Evolutionary conservation across 768 basidiomycete genomes (phyloP), one percentile per base, ranked within the genome.

Genomic region (Lentinus brumalis): DNA sequence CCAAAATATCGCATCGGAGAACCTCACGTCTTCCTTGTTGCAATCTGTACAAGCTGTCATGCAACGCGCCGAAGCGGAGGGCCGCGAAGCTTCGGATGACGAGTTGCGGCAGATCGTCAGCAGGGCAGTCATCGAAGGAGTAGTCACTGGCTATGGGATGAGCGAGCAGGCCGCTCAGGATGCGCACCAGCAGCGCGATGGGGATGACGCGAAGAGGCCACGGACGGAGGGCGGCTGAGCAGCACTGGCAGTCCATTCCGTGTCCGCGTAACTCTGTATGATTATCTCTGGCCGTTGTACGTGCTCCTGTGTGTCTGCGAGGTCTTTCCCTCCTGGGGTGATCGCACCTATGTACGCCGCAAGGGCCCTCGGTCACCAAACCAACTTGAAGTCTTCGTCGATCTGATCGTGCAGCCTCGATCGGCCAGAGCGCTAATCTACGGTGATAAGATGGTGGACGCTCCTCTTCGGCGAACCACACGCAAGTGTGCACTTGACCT

Each of bases 1-100:
- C 21, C 87, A 91, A 72, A 83, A 94, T 60, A 74, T 74, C 32
- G 84, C 83, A 38, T 86, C 91, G n/a, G 87, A 92, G 67, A 74
- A 78, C 38, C 81, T 94, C 60, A 90, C 92, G 4, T 79, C 83
- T 31, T 78, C 79, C 18, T 79, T 94, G 60, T 83, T 94, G 77
- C 74, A 76, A 53, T 83, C 84, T 29, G 85, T 89, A 42, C 80
- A 86, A 67, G 80, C 82, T 54, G 87, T 94, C 69, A 85, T 91
- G 80, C 79, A 81, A 58, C 83, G 79, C 40, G 81, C 81, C 26
- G 79, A 83, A 63, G 73, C 73, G 49, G 74, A 86, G 64, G 89
- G 87, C 7, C 76, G 79, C 32, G 84, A 91, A 72, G 62, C 56
- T 1, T 87, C 86, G 38, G 88, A 92, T 21, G 83, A 83, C 30